phyloP scores from a whole-genome alignment of 2,329 filamentous ascomycete genomes.

The Cladosporium sp. region DNA sequence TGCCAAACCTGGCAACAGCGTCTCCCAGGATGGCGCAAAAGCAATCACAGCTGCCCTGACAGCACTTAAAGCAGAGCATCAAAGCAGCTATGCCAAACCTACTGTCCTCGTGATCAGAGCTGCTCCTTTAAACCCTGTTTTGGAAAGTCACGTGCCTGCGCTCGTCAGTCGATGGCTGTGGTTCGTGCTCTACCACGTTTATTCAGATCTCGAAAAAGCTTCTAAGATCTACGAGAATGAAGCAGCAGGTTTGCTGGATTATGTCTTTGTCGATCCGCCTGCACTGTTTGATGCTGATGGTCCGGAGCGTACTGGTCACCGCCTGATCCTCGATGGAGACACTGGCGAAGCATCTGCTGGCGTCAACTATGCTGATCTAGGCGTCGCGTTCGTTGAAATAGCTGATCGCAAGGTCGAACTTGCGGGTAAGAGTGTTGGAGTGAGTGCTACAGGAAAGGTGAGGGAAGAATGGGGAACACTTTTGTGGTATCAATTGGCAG shows the following conservation, averaged over 20 bases:
- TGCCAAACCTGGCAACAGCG: conserved; percentile 14
- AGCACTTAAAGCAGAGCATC: conserved; percentile 1
- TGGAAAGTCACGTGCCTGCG: not conserved
- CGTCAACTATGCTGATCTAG: conserved; percentile 23
- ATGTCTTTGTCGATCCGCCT: conserved; percentile 19
- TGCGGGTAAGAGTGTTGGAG: conserved; percentile 14
- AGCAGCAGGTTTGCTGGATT: conserved; percentile 13
- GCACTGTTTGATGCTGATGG: conserved; percentile 16
- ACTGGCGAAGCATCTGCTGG: not conserved
- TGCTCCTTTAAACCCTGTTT: conserved; percentile 13
- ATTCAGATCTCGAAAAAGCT: conserved; percentile 17
- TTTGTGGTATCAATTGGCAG: conserved; percentile 13
- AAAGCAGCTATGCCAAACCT: conserved; percentile 11
- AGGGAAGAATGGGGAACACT: conserved; percentile 15
- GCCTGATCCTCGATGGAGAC: conserved; percentile 13
- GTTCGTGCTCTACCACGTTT: conserved; percentile 18
- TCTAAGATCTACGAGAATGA: conserved; percentile 10
- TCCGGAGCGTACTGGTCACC: conserved; percentile 15
- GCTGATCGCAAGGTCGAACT: conserved; percentile 20
- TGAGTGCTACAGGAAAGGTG: conserved; percentile 20
- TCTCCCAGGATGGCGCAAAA: conserved; percentile 16
- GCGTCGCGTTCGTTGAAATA: conserved; percentile 20
- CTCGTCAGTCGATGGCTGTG: not conserved
- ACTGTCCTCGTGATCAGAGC: conserved; percentile 17
- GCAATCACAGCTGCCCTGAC: conserved; percentile 10